Conservation (phyloP, 1,139 yeast species). For the Candida mesenterica region DNA sequence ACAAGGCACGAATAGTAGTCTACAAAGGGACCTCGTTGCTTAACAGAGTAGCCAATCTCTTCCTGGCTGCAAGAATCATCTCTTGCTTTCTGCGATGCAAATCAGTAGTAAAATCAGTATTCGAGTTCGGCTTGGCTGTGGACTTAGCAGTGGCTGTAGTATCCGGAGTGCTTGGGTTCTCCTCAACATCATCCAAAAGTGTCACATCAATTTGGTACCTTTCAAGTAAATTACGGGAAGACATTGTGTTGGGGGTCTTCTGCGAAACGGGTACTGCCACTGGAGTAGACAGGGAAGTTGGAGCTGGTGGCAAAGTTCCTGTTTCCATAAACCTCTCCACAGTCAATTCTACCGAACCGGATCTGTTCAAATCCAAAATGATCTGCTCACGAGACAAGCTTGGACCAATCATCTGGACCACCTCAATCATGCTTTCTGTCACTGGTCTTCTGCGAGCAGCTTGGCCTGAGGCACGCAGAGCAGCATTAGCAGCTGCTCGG, state of each 20-base stretch:
- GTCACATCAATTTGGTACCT: constrained; percentile 27
- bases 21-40: constrained; percentile 21
- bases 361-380: constrained; percentile 55
- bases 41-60: constrained; percentile 38
- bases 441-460: constrained; percentile 51
- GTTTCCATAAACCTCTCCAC: constrained; percentile 66
- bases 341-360: constrained; percentile 81
- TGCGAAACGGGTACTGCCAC: constrained; percentile 3
- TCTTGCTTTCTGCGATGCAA: constrained; percentile 32
- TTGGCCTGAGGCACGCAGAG: background rate
- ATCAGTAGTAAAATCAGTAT: constrained; percentile 1
- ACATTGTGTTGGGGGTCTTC: constrained; percentile 3
- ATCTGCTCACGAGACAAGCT: constrained; percentile 69
- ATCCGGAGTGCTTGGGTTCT: constrained; percentile 14
- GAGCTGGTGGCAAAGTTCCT: constrained; percentile 66
- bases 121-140: constrained; percentile 5
- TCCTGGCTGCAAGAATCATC: constrained; percentile 46
- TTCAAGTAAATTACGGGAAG: constrained; percentile 33
- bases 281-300: constrained; percentile 8
- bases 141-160: constrained; percentile 4
- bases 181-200: constrained; percentile 15
- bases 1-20: background rate
- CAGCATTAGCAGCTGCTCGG: constrained; percentile 20
- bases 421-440: constrained; percentile 80
- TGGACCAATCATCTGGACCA: constrained; percentile 84